These are phyloP conservation scores for Nyssa sinensis DNA, from an alignment of 148 eudicot genomes.

Conservation along the genomic window DNA sequence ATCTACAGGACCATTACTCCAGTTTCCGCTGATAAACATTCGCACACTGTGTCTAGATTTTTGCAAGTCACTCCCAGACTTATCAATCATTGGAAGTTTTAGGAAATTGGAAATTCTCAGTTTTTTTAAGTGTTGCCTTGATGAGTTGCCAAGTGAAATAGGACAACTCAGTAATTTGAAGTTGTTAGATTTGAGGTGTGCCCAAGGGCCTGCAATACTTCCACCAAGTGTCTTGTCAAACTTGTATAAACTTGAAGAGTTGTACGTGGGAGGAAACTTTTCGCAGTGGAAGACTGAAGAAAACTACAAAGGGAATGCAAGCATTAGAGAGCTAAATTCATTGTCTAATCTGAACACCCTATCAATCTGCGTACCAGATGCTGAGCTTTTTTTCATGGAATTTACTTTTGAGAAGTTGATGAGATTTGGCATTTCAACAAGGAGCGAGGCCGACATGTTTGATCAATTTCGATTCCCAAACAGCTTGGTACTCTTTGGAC, in stretches of 20 bases:
- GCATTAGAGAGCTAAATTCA: constrained; percentile 27
- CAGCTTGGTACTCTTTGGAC: too few species aligned
- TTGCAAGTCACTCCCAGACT: constrained; percentile 24
- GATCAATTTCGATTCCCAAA: too few species aligned
- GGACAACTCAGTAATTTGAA: constrained; percentile 24
- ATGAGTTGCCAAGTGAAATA: constrained; percentile 35
- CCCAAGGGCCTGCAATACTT: constrained; percentile 14
- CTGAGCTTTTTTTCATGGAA: background rate
- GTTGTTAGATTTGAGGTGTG: too few species aligned
- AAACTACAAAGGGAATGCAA: constrained; percentile 18
- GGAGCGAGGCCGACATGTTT: background rate
- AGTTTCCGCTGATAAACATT: constrained; percentile 30
- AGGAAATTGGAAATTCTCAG: constrained; percentile 41
- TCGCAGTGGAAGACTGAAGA: constrained; percentile 23
- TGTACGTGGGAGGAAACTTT: constrained; percentile 33
- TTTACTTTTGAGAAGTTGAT: background rate
- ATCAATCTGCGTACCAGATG: constrained; percentile 18
- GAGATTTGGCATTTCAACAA: too few species aligned
- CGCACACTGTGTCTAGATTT: constrained; percentile 29
- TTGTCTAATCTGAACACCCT: constrained; percentile 25
- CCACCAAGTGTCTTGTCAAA: constrained; percentile 28
- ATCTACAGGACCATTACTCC: constrained; percentile 24
- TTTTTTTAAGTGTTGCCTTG: constrained; percentile 23
- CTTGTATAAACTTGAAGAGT: constrained; percentile 32
- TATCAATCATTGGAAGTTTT: constrained; percentile 30